phyloP scores from a whole-genome alignment of 345 rosid species.

The Populus tremula region DNA sequence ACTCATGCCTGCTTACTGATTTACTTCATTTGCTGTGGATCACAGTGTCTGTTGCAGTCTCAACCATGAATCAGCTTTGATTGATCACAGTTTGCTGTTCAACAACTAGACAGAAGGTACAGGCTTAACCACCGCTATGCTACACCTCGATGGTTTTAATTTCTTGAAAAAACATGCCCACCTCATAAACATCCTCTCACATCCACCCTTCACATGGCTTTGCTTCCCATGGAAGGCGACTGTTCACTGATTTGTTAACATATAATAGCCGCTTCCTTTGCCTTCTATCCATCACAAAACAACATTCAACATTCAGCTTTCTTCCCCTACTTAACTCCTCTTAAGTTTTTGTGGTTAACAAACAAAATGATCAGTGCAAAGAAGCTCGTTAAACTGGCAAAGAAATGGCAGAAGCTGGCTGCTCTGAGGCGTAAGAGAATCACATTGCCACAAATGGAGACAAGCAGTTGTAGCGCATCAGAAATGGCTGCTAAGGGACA shows the following conservation, averaged over 20 bases:
- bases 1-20: no score
- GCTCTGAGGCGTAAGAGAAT: background rate
- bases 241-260: background rate
- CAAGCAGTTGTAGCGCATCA: background rate
- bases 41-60: no score
- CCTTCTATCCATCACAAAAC: background rate
- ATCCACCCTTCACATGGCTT: background rate
- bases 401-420: constrained; percentile 14
- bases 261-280: background rate
- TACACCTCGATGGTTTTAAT: background rate
- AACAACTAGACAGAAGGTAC: no score
- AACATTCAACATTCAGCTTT: background rate
- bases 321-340: no score
- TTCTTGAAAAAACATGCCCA: background rate
- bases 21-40: no score
- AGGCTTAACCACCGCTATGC: background rate
- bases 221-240: background rate
- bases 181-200: background rate
- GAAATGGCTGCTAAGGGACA: constrained; percentile 9
- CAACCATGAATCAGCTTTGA: no score
- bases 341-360: no score
- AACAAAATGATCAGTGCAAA: constrained; percentile 9
- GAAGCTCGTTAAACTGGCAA: constrained; percentile 7
- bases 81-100: no score
- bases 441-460: background rate